Evolutionary conservation across 1,284 basidiomycete genomes (phyloP), one percentile per base, ranked within the genome.

Genomic region (Austroboletus novae-zelandiae): DNA sequence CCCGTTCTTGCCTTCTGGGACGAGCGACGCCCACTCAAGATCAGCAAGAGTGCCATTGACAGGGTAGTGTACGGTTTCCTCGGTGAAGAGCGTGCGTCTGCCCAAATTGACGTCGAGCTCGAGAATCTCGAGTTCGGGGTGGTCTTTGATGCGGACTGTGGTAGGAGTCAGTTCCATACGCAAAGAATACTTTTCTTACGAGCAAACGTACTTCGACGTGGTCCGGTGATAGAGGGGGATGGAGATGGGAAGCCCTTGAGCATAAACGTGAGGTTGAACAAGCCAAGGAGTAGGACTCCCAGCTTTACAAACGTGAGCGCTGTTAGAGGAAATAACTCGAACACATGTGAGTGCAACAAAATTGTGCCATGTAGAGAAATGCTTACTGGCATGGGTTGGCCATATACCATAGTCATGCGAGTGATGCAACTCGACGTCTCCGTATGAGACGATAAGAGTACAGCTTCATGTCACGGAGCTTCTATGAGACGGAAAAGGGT

Each of bases 21-120:
- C 53, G 18, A 72, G 60, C 31, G 55, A 57, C 2, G 53, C 57
- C 54, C 54, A 71, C 18, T 72, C 69, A 37, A 51, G 49, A n/a
- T 61, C 61, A 2, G 56, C 62, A 13, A 54, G 65, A 5, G 55
- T 40, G 4, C 65, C 55, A 35, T 64, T 41, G 25, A 56, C 5
- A 6, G 56, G 48, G 42, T 70, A 69, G 36, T 68, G 67, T 3
- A 45, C 53, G 2, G 62, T 64, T 32, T 67, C 60, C 32, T 76
- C n/a, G 61, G 57, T 52, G 43, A 61, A 11, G 57, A 64, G 57
- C 3, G 35, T 43, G 11, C 31, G 46, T 2, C 41, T 11, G 29
- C 30, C 27, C 14, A 20, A 13, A 27, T 25, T 23, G 14, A 34
- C 6, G 51, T 58, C 51, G 39, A 65, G 52, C 1, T 63, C 62